Base-by-base conservation (phyloP, 768 basidiomycete species). In the Macrolepiota dolichaula region DNA sequence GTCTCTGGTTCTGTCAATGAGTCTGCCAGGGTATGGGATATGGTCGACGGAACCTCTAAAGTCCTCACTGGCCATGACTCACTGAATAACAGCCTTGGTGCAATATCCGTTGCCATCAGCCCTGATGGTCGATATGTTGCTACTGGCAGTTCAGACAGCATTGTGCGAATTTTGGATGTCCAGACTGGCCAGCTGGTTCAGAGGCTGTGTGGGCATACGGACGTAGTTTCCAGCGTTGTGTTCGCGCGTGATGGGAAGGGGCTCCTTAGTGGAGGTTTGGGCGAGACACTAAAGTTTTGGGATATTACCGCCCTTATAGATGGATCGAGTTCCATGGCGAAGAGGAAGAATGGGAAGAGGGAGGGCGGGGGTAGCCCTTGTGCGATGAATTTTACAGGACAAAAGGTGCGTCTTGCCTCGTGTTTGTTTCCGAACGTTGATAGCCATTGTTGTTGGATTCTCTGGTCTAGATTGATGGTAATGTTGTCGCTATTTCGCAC, bases 231-330 rank as follows among this genome's bases (percentile, higher is more conserved):
- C 71, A 87, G 87, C 51, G 80, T 94, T 11, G 91, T 90, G n/a
- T 98, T 97, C 74, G 92, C 92, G 3, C 94, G 92, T 0, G 96
- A 96, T 69, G 94, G 94, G 40, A 86, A 86, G 70, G 90, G 88
- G 2, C 78, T 98, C 65, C 89, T 97, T 7, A 92, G 89, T 64
- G 96, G 94, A 36, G 92, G 91, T 73, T 75, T 94, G 66, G 92
- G 94, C 70, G 87, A 89, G 77, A 91, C 88, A 50, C 69, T 94
- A 62, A 90, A 92, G 70, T 85, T 88, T 62, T 94, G 92, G 90
- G 91, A 93, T 69, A 79, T 94, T 12, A 85, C 86, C 68, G 86
- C 84, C 55, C 79, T 96, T 66, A 85, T 91, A 38, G 85, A 84
- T 38, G 88, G 86, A 37, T 85, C 83, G 69, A 70, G 59, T 47